Percentiles rank a stretch among this genome's conserved stretches.
Evolutionary conservation across 2,329 filamentous ascomycete genomes (phyloP).

Genomic region (Penicillium sp.): DNA sequence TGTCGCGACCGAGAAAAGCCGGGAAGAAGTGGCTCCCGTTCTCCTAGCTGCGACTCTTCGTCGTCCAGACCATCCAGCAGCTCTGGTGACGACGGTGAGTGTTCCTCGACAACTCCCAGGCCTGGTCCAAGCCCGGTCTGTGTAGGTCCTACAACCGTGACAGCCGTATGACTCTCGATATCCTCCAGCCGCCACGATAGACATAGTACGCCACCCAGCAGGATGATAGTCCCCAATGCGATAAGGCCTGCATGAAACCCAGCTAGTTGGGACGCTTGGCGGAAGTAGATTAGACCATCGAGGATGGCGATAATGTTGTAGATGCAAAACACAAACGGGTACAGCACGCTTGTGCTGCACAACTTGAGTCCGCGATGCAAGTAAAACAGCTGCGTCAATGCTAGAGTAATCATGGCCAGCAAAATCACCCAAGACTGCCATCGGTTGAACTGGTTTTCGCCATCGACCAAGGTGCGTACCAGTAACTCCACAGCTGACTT

Average conservation of each 20-base stretch:
- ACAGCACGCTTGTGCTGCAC: conserved; percentile 91
- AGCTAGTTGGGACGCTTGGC: conserved; percentile 77
- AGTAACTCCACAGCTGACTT: conserved; percentile 96
- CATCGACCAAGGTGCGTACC: conserved; percentile 79
- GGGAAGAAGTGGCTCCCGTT: conserved; percentile 41
- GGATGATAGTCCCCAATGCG: conserved; percentile 78
- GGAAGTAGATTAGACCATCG: conserved; percentile 95
- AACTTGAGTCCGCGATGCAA: conserved; percentile 91
- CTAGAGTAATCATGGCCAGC: conserved; percentile 73
- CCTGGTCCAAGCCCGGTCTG: conserved; percentile 75
- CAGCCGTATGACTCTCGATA: conserved; percentile 36
- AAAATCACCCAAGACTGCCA: conserved; percentile 96
- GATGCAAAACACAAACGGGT: conserved; percentile 95
- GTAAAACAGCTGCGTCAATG: conserved; percentile 90
- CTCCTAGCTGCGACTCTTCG: conserved; percentile 43
- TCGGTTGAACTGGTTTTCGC: conserved; percentile 87
- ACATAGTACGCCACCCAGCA: conserved; percentile 84
- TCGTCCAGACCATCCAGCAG: conserved; percentile 29
- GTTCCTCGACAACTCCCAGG: conserved; percentile 71
- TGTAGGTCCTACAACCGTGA: conserved; percentile 51
- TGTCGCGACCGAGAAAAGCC: conserved; percentile 23
- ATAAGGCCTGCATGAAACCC: conserved; percentile 70
- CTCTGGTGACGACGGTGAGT: conserved; percentile 28
- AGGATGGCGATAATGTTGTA: conserved; percentile 99
- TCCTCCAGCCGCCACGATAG: conserved; percentile 91